Evolutionary conservation across 2,329 filamentous ascomycete species (phyloP).

Genomic region (Helotiales sp.): DNA sequence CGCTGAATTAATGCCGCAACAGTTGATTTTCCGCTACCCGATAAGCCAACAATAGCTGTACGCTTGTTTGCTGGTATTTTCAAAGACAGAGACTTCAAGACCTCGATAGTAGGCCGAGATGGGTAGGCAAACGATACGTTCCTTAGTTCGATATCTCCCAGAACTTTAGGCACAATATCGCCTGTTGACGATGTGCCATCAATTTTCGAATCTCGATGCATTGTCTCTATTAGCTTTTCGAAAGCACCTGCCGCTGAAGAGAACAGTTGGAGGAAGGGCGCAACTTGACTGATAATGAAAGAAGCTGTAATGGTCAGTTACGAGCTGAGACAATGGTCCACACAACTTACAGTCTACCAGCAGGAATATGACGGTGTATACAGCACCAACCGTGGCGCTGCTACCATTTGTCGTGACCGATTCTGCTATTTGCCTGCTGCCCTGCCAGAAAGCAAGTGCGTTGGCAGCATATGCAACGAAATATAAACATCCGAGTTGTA

Average conservation of each 20-base stretch:
- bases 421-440: conserved; percentile 49
- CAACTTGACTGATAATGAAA: conserved; percentile 62
- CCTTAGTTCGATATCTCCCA: conserved; percentile 37
- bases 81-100: conserved; percentile 35
- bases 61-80: conserved; percentile 33
- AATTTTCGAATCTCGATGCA: conserved; percentile 22
- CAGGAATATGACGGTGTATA: conserved; percentile 53
- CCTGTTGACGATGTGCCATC: conserved; percentile 19
- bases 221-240: conserved; percentile 46
- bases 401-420: conserved; percentile 15
- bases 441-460: conserved; percentile 59
- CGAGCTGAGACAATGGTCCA: not conserved
- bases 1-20: conserved; percentile 55
- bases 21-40: conserved; percentile 59
- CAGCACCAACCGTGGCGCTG: conserved; percentile 35
- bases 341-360: conserved; percentile 47
- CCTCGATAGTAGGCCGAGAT: conserved; percentile 27
- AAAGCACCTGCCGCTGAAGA: conserved; percentile 58
- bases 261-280: conserved; percentile 62
- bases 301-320: conserved; percentile 31
- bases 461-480: conserved; percentile 44
- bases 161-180: conserved; percentile 16
- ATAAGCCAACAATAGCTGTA: conserved; percentile 59
- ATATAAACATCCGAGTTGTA: conserved; percentile 49
- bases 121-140: conserved; percentile 37